Evolutionary conservation across 164 flowering plant genomes (phyloP).

Genomic region (Annona squamosa): DNA sequence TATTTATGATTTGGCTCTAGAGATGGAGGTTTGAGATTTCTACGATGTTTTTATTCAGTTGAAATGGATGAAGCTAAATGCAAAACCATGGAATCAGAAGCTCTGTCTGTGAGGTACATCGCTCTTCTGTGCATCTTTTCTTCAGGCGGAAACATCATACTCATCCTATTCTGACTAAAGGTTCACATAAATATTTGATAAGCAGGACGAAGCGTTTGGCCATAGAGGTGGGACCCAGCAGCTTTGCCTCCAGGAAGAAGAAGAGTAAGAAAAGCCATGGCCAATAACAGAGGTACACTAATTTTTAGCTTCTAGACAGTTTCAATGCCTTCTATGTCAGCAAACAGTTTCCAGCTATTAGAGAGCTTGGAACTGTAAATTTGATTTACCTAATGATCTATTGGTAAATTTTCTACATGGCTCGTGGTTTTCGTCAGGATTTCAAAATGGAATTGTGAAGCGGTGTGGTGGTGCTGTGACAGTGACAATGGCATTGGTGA

Average conservation of each 20-base stretch:
- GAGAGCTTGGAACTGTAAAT: not conserved
- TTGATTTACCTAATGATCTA: not conserved
- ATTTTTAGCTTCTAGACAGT: not conserved
- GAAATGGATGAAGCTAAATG: constrained; percentile 17
- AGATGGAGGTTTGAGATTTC: constrained; percentile 1
- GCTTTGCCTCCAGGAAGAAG: constrained; percentile 78
- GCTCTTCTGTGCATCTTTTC: not conserved
- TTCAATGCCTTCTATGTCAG: not conserved
- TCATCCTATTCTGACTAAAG: no score
- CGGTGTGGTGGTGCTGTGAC: no score
- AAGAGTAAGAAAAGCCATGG: constrained; percentile 24
- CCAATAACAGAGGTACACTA: constrained; percentile 1
- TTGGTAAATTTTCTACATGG: not conserved
- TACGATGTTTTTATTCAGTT: constrained; percentile 16
- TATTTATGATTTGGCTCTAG: not conserved
- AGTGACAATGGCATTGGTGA: no score
- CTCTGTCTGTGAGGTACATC: constrained; percentile 48
- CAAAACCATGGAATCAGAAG: constrained; percentile 28
- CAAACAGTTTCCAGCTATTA: not conserved
- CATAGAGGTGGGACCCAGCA: constrained; percentile 69
- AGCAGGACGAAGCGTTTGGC: constrained; percentile 78
- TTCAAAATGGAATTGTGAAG: not conserved
- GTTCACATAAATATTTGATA: constrained; percentile 4
- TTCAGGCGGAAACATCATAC: not conserved
- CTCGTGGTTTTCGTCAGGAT: not conserved